Evolutionary conservation across 2,329 filamentous ascomycete genomes (phyloP), one percentile per base, ranked within the genome.

Genomic region (Cordyceps cicadae): DNA sequence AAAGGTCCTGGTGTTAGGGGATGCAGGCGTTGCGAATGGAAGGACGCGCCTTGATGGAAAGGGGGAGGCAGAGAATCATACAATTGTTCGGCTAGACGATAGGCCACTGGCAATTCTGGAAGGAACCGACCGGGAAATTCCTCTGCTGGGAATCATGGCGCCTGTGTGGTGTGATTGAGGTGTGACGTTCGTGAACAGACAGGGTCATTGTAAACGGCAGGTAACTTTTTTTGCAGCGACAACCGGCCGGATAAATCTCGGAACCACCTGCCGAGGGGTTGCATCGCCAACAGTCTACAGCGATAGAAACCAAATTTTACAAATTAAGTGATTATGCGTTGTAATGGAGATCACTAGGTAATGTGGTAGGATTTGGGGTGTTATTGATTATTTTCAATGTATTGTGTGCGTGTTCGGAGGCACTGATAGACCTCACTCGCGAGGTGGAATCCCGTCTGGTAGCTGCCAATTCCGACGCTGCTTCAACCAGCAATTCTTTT

Each of bases 71-170:
- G 29, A 29, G 7, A 32, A 37, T 17, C 70, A 37, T 68, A 75
- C 72, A 24, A 66, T 21, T 29, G 60, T 65, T 68, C 68, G 70
- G 59, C 63, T 66, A 17, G 66, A 65, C 32, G 70, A 51, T 59
- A 69, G 70, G 65, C 69, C 71, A 63, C 70, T 69, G 46, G 68
- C 53, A 58, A 68, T 67, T 63, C 66, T 64, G 48, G 73, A 71
- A 64, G 74, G 70, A 60, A 76, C 63, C 58, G 74, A 73, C 64
- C 74, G 73, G 66, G 72, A 70, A 66, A 76, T 70, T 68, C 75
- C 76, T 75, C 76, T 75, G 64, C 76, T 77, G 61, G 76, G 75
- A 68, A 79, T 72, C 76, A 79, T 79, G 62, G 66, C 72, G 70
- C 65, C 68, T 67, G 63, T 61, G 52, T 43, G 52, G 51, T 58